phyloP scores from a whole-genome alignment of 148 eudicot species.

The Dysphania ambrosioides region DNA sequence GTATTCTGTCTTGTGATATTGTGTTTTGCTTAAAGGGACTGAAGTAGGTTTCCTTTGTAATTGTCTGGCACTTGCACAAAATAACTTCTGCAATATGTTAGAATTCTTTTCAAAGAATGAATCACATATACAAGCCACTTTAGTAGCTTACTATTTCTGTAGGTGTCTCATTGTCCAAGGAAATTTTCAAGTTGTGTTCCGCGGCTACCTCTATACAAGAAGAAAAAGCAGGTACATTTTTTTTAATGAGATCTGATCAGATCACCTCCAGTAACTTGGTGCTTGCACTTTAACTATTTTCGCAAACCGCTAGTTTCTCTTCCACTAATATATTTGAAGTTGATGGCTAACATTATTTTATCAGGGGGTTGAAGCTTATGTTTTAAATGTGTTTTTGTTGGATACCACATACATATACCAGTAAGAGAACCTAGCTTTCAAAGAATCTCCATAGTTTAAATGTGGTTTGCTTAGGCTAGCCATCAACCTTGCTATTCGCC shows the following conservation, averaged over 20 bases:
- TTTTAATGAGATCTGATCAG: too few species aligned
- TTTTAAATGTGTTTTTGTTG: neutral
- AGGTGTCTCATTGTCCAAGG: neutral
- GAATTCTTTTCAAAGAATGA: too few species aligned
- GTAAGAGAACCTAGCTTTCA: neutral
- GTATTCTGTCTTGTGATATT: too few species aligned
- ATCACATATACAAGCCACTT: too few species aligned
- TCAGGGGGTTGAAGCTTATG: neutral
- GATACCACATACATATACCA: too few species aligned
- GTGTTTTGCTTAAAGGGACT: too few species aligned
- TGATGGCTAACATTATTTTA: neutral
- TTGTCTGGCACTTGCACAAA: too few species aligned
- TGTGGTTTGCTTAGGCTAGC: neutral
- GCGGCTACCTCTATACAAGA: neutral
- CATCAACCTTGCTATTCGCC: neutral
- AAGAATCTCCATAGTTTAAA: neutral
- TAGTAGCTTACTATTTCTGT: too few species aligned
- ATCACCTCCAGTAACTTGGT: neutral
- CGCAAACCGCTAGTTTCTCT: too few species aligned
- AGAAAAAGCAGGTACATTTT: slow-evolving; percentile 8
- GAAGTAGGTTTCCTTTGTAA: too few species aligned
- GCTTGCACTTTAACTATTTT: neutral
- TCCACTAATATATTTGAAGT: too few species aligned
- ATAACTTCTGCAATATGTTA: too few species aligned
- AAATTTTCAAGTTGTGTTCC: neutral